Evolutionary conservation across 2,329 filamentous ascomycete species (phyloP).

Genomic region (Trichoderma arundinaceum): DNA sequence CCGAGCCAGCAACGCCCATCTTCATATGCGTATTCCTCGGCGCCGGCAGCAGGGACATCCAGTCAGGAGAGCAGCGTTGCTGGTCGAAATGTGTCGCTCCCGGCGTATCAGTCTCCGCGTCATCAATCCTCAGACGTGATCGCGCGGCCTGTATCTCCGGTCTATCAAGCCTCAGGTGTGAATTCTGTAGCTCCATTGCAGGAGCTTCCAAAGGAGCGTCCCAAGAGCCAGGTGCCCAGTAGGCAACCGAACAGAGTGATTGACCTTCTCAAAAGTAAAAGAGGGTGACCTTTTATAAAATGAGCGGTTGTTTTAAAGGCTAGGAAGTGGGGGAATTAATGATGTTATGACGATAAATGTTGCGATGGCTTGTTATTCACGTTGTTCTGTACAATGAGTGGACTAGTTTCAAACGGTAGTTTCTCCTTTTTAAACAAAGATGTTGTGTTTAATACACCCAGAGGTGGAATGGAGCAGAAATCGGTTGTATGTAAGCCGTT

Average conservation of each 20-base stretch:
- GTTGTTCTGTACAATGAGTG: too few species aligned
- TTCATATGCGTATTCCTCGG: background rate
- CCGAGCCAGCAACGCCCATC: background rate
- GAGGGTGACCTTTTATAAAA: background rate
- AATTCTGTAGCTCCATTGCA: too few species aligned
- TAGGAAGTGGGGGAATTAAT: too few species aligned
- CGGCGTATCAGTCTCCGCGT: background rate
- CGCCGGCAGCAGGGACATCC: background rate
- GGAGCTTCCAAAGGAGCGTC: background rate
- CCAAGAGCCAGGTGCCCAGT: background rate
- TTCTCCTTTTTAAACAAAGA: too few species aligned
- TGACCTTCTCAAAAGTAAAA: background rate
- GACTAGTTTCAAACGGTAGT: too few species aligned
- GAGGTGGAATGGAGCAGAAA: too few species aligned
- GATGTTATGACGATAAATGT: background rate
- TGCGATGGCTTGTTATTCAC: background rate
- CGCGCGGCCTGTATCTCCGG: background rate
- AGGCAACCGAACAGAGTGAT: background rate
- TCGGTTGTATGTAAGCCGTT: too few species aligned
- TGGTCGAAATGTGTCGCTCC: background rate
- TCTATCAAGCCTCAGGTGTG: background rate
- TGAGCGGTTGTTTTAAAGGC: background rate
- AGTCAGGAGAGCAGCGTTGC: background rate
- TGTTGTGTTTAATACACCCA: too few species aligned
- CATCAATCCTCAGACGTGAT: background rate